Conservation (phyloP, 2,329 filamentous ascomycete species). For the Verticillium nonalfalfae region DNA sequence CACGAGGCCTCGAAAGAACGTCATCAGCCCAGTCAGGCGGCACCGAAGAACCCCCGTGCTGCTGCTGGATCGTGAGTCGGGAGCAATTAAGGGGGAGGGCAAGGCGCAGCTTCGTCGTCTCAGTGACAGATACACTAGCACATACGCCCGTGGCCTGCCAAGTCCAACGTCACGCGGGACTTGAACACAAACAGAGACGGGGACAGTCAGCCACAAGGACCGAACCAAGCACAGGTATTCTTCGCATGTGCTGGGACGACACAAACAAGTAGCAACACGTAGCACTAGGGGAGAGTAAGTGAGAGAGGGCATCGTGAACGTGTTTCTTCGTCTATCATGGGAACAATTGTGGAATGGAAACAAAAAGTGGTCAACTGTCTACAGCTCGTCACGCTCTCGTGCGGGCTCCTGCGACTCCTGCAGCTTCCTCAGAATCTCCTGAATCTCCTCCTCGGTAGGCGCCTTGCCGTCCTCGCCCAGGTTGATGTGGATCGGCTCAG, state of each 20-base stretch:
- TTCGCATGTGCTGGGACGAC: neutral
- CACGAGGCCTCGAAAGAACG: neutral
- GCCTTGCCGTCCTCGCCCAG: constrained; percentile 15
- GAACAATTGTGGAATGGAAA: neutral
- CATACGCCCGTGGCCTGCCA: neutral
- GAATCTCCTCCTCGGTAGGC: constrained; percentile 40
- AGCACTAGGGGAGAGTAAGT: neutral
- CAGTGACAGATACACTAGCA: neutral
- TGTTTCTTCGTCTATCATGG: neutral
- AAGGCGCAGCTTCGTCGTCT: neutral
- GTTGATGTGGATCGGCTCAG: constrained; percentile 31
- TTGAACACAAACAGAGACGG: neutral
- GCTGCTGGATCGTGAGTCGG: neutral
- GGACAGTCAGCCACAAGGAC: neutral
- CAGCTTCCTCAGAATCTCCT: constrained; percentile 38
- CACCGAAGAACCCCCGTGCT: neutral
- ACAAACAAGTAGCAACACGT: neutral
- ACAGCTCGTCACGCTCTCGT: constrained; percentile 28
- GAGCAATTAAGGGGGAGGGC: no score
- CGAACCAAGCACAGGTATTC: neutral
- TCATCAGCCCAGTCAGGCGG: neutral
- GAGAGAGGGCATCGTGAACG: neutral
- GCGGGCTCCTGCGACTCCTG: constrained; percentile 21
- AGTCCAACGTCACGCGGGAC: neutral
- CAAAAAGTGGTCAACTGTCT: constrained; percentile 6